phyloP scores from a whole-genome alignment of 2,329 filamentous ascomycete species.

The Paramyrothecium sp. region DNA sequence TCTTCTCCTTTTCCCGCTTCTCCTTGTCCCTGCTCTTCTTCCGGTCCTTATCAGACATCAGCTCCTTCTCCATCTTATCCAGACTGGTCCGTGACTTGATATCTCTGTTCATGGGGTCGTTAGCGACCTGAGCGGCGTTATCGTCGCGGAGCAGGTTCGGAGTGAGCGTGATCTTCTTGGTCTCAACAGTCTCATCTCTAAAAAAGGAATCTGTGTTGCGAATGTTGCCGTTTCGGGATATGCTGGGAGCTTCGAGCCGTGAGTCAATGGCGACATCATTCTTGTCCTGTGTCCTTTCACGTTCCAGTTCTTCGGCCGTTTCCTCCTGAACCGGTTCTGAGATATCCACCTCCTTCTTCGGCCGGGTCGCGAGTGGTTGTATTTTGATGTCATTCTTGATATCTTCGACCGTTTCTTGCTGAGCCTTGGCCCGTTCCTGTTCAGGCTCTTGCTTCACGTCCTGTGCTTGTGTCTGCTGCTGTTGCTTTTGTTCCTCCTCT shows the following conservation, averaged over 20 bases:
- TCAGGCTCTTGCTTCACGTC: constrained; percentile 21
- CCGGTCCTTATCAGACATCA: constrained; percentile 68
- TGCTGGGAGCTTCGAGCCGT: constrained; percentile 50
- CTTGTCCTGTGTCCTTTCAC: constrained; percentile 15
- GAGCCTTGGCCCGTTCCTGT: constrained; percentile 24
- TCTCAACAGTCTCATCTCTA: constrained; percentile 92
- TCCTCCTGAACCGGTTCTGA: constrained; percentile 31
- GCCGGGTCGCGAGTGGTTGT: constrained; percentile 51
- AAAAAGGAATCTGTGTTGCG: constrained; percentile 96
- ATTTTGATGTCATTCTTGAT: constrained; percentile 50
- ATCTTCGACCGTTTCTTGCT: constrained; percentile 27
- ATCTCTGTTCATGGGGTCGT: constrained; percentile 42
- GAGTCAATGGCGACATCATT: constrained; percentile 54
- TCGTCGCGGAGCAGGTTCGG: constrained; percentile 90
- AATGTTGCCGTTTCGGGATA: constrained; percentile 81
- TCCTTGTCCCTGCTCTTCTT: constrained; percentile 74
- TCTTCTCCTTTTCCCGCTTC: constrained; percentile 70
- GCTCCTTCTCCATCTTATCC: constrained; percentile 61
- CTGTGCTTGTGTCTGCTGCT: constrained; percentile 23
- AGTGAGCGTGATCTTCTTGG: constrained; percentile 95
- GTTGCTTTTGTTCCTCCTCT: constrained; percentile 22
- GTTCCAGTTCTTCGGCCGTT: constrained; percentile 25
- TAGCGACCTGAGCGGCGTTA: constrained; percentile 53
- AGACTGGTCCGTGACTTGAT: constrained; percentile 63
- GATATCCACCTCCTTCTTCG: constrained; percentile 37